Evolutionary conservation across 2,329 filamentous ascomycete species (phyloP).

Genomic region (Neobulgaria alba): DNA sequence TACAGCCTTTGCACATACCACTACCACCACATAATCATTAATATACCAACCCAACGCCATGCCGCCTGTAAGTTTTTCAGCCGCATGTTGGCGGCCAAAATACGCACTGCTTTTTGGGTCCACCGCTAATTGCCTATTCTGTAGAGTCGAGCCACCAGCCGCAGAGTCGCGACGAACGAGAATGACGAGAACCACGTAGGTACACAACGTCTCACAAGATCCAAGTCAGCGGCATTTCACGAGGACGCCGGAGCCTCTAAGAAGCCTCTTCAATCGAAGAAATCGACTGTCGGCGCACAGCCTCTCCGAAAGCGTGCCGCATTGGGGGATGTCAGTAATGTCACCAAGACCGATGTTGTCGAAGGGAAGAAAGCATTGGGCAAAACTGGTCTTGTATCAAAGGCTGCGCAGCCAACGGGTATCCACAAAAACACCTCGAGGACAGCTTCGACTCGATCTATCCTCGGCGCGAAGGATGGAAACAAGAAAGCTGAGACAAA

Average conservation of each 20-base stretch:
- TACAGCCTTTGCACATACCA: slow-evolving; percentile 12
- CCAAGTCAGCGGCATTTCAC: slow-evolving; percentile 70
- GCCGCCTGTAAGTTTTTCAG: slow-evolving; percentile 43
- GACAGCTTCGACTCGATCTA: slow-evolving; percentile 51
- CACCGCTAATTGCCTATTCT: slow-evolving; percentile 31
- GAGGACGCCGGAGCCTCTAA: slow-evolving; percentile 45
- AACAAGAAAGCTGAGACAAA: slow-evolving; percentile 64
- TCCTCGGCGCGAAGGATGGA: slow-evolving; percentile 55
- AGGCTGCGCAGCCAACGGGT: slow-evolving; percentile 72
- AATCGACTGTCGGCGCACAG: slow-evolving; percentile 43
- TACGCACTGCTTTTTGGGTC: neutral
- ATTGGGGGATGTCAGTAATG: slow-evolving; percentile 92
- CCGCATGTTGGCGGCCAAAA: neutral
- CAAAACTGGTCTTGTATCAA: slow-evolving; percentile 66
- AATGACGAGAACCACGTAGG: slow-evolving; percentile 77
- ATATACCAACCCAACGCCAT: slow-evolving; percentile 30
- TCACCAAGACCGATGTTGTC: slow-evolving; percentile 64
- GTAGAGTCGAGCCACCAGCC: slow-evolving; percentile 60
- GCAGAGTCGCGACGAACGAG: slow-evolving; percentile 76
- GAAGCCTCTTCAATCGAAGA: slow-evolving; percentile 64
- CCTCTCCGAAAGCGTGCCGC: slow-evolving; percentile 68
- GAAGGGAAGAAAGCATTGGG: slow-evolving; percentile 70
- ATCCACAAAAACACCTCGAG: slow-evolving; percentile 60
- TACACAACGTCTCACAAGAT: slow-evolving; percentile 81
- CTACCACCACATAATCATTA: slow-evolving; percentile 28